A percentile compares a stretch with the other conserved stretches of the same genome.
These are phyloP conservation scores for Annona cherimola DNA, from an alignment of 164 flowering plant species.

Conservation along the genomic window DNA sequence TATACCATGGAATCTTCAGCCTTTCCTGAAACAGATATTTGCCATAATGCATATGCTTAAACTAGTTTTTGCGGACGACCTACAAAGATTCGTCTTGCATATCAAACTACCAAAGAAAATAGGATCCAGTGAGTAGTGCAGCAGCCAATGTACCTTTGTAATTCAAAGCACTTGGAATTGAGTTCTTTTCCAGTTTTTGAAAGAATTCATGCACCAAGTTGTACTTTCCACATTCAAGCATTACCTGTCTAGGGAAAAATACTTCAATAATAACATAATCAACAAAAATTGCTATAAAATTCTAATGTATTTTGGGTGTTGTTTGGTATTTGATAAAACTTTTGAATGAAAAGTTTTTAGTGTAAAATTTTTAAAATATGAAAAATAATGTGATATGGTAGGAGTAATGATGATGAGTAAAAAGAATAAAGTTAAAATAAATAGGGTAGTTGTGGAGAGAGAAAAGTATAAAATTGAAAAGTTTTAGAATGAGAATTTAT, in stretches of 20 bases:
- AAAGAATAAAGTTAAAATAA: no score
- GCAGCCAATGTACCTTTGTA: slow-evolving; percentile 54
- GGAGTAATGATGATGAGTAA: no score
- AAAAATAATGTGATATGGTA: no score
- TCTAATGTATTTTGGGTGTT: no score
- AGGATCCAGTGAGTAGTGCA: background rate
- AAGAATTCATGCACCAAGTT: slow-evolving; percentile 87
- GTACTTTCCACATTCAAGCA: slow-evolving; percentile 82
- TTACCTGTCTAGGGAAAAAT: slow-evolving; percentile 41
- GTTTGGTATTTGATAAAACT: no score
- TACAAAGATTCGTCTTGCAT: background rate
- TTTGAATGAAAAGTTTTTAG: no score
- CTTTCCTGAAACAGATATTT: background rate
- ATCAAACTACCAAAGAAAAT: background rate
- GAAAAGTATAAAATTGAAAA: no score
- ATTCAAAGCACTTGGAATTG: slow-evolving; percentile 68
- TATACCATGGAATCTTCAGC: background rate
- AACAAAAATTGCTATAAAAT: no score
- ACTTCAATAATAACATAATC: background rate
- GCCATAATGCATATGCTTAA: background rate
- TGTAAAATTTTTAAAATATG: no score
- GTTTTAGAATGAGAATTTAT: no score
- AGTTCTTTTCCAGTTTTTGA: slow-evolving; percentile 55
- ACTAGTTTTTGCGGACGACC: background rate
- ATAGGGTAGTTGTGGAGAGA: no score